phyloP scores from a whole-genome alignment of 78 protist genomes.

The Dictyostelium intermedium region DNA sequence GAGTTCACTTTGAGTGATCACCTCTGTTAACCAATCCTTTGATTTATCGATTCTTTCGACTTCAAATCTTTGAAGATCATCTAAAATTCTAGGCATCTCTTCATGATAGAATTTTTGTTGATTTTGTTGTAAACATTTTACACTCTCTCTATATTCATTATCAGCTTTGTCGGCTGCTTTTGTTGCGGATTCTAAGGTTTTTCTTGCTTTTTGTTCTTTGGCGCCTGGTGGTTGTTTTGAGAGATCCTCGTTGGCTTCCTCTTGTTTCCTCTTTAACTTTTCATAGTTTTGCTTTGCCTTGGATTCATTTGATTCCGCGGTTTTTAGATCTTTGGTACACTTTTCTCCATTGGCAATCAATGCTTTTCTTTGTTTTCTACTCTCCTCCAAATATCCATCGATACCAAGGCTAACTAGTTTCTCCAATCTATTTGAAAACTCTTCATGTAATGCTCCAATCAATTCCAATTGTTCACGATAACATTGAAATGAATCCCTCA shows the following conservation, averaged over 20 bases:
- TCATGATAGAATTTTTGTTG: constrained; percentile 69
- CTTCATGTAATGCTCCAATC: constrained; percentile 41
- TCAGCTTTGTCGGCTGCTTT: constrained; percentile 71
- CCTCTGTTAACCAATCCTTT: constrained; percentile 52
- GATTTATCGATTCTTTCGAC: constrained; percentile 52
- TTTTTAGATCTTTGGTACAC: constrained; percentile 51
- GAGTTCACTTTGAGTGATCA: background rate
- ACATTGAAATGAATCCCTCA: constrained; percentile 49
- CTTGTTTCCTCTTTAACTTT: constrained; percentile 73
- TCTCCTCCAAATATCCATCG: constrained; percentile 29
- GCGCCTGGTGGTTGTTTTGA: constrained; percentile 73
- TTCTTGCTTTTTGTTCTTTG: constrained; percentile 69
- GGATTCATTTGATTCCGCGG: constrained; percentile 56
- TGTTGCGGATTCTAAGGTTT: constrained; percentile 59
- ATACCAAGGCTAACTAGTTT: background rate
- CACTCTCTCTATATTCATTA: constrained; percentile 51
- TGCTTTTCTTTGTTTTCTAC: constrained; percentile 73
- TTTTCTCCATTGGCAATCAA: constrained; percentile 57
- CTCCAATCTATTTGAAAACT: constrained; percentile 44
- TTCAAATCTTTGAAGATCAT: constrained; percentile 68
- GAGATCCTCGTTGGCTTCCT: constrained; percentile 57
- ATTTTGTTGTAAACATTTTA: constrained; percentile 32
- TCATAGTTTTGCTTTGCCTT: constrained; percentile 68
- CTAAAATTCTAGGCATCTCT: constrained; percentile 70
- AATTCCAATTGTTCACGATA: constrained; percentile 64